Evolutionary conservation across 805 yeast genomes (phyloP), one percentile per base, ranked within the genome.

Genomic region (Saturnispora hagleri): DNA sequence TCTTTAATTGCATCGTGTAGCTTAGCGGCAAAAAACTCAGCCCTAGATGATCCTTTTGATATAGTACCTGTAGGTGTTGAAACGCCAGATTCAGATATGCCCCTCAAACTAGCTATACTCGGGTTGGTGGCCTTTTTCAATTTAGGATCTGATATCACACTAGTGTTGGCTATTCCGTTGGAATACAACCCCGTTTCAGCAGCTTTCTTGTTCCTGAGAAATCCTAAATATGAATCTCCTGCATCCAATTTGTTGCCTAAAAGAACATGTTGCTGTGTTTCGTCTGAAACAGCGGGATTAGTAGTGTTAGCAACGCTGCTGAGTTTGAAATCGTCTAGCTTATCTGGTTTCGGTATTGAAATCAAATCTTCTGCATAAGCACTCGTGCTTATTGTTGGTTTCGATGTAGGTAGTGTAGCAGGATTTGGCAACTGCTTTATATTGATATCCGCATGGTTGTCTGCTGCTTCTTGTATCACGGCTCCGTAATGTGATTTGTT

Each of bases 1-100:
- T 89, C 96, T 56, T 86, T 95, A 4, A 91, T 95, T 1, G 98
- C 98, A 51, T 89, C 84, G 8, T 97, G 98, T 55, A 93, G 73
- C 59, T 85, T 86, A 0, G 98, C 97, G 9, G 97, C 98, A 67
- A 93, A 93, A 54, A 89, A 80, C 62, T 90, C 98, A 0, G 97
- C 93, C 62, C 89, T 78, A 7, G 95, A 81, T 3, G 88, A 77
- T 5, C 69, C 68, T 56, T 74, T 78, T 26, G 52, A 44, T 18
- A 50, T 27, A 54, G 78, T 80, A 49, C 48, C 48, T 12, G 60
- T 53, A 1, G 59, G 53, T 2, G 69, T 62, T 6, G 66, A 60
- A 4, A 61, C 56, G 36, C 56, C 56, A 20, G 58, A 49, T 43
- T 57, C 56, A 18, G 58, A 49, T n/a, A 59, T 55, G 1, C 59